Evolutionary conservation across 2,329 filamentous ascomycete species (phyloP), one percentile per base, ranked within the genome.

Genomic region (Hypoxylon rubiginosum): DNA sequence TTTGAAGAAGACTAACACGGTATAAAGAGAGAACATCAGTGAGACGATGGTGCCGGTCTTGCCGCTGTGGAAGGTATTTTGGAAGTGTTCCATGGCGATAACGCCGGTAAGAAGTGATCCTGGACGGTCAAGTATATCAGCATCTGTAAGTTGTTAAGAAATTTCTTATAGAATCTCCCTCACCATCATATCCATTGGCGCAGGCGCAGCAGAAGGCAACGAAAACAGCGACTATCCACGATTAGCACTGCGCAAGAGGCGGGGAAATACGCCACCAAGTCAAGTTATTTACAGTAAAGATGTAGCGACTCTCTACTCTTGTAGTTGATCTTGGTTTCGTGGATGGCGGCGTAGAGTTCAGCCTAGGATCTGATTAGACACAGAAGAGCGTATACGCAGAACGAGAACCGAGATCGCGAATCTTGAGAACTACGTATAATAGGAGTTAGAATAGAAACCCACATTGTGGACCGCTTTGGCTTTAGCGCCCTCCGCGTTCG

Each of bases 181-280:
- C 39, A 75, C 75, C 79, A 76, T 84, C 82, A 68, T 83, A 84
- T 64, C 82, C 82, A 71, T 83, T 84, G 70, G 82, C 82, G 63
- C 81, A 83, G 41, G 82, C 79, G 64, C 82, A 83, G 73, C 81
- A 82, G 67, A 84, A 83, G 8, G 79, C 76, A 28, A 83, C 68
- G 36, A 84, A 83, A 52, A 85, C 80, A 62, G 79, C 75, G 59
- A 80, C 81, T 82, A 39, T 10, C 1, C 21, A 32, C 15, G 7
- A 45, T 66, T 53, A 60, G 54, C 26, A 43, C 49, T 60, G 7
- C 62, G 49, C 17, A 36, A 34, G 21, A 2, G 9, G 13, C 21
- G 41, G 36, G 43, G 51, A 13, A 34, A 46, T 46, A 13, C n/a
- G 26, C 11, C 17, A 8, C n/a, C 24, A 17, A 26, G 21, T 15